Conservation (phyloP, 2,329 filamentous ascomycete genomes). For the Colletotrichum abscissum region DNA sequence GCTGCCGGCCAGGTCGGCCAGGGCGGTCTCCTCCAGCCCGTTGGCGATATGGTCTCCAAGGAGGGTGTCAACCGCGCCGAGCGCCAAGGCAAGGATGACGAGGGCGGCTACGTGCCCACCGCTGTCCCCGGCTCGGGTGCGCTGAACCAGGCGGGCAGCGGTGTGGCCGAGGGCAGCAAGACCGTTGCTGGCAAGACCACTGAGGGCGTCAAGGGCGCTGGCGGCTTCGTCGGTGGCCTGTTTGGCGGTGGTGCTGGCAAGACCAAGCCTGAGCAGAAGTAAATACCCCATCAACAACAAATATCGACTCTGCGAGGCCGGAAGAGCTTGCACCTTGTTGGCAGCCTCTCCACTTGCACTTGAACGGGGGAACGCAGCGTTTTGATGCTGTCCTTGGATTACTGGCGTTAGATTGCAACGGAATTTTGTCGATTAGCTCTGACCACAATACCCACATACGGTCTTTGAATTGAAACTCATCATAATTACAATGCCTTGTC, state of each 20-base stretch:
- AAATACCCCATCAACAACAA: not conserved
- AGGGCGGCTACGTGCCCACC: constrained; percentile 58
- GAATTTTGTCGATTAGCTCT: constrained; percentile 4
- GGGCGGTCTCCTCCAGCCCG: constrained; percentile 72
- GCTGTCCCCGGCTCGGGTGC: constrained; percentile 44
- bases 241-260: constrained; percentile 45
- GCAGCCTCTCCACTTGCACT: not conserved
- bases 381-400: constrained; percentile 4
- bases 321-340: not conserved
- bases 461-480: not conserved
- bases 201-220: constrained; percentile 44
- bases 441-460: constrained; percentile 23
- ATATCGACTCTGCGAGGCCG: not conserved
- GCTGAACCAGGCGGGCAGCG: constrained; percentile 41
- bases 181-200: constrained; percentile 40
- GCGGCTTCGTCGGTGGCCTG: constrained; percentile 46
- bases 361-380: not conserved
- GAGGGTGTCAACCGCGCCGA: constrained; percentile 75
- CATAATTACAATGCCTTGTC: not conserved
- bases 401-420: not conserved
- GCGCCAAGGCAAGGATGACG: constrained; percentile 71
- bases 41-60: constrained; percentile 71
- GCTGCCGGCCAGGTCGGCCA: constrained; percentile 74
- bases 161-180: constrained; percentile 46
- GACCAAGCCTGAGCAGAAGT: constrained; percentile 37